Evolutionary conservation across 768 basidiomycete species (phyloP).

Genomic region (Xerocomus spinulosus): DNA sequence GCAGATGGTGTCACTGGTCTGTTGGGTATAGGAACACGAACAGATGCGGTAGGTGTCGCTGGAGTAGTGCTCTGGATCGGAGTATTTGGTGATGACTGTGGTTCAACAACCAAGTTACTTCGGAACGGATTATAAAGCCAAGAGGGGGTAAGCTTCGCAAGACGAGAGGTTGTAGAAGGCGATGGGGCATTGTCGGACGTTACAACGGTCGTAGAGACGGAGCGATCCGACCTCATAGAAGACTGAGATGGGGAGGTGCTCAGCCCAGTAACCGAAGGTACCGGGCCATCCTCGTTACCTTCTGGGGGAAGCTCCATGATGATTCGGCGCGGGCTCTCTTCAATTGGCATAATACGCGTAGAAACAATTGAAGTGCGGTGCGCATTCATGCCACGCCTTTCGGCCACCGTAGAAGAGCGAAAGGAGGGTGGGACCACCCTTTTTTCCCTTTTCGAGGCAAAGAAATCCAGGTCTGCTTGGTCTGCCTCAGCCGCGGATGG

Average conservation of each 20-base stretch:
- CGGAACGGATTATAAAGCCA: conserved; percentile 80
- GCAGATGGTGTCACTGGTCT: conserved; percentile 28
- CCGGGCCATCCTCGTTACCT: conserved; percentile 26
- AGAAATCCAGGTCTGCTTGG: conserved; percentile 68
- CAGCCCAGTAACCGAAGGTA: conserved; percentile 34
- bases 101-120: conserved; percentile 50
- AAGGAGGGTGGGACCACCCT: conserved; percentile 32
- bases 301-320: conserved; percentile 50
- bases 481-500: conserved; percentile 57
- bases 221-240: conserved; percentile 53
- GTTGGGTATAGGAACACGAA: conserved; percentile 31
- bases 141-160: conserved; percentile 63
- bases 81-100: conserved; percentile 45
- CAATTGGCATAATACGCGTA: conserved; percentile 55
- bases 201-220: conserved; percentile 38
- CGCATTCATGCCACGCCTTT: conserved; percentile 38
- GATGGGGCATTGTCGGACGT: conserved; percentile 14
- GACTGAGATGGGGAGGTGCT: conserved; percentile 66
- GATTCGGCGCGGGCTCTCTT: conserved; percentile 60
- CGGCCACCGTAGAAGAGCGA: conserved; percentile 29
- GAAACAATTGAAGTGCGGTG: conserved; percentile 49
- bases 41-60: conserved; percentile 20
- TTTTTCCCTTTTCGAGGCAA: conserved; percentile 45
- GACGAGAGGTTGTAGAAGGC: conserved; percentile 32
- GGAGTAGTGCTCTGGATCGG: conserved; percentile 37